These are phyloP conservation scores for Sextonia rubra DNA, from an alignment of 164 flowering plant genomes.

Conservation along the genomic window DNA sequence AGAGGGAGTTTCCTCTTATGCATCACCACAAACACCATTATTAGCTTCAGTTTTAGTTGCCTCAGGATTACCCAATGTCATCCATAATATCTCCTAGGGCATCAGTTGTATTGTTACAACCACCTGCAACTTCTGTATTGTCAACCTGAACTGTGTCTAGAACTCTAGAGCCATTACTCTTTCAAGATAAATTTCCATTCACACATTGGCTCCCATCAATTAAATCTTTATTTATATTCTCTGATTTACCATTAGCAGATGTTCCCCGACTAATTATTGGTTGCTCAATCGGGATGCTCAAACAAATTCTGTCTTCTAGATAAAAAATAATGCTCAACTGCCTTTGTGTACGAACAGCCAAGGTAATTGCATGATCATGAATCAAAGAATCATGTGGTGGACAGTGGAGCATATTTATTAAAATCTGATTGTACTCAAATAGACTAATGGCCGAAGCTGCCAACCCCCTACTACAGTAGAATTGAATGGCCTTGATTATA, in stretches of 20 bases:
- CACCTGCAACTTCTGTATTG: constrained; percentile 10
- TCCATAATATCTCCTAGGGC: background rate
- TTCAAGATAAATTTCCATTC: constrained; percentile 11
- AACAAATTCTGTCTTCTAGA: constrained; percentile 15
- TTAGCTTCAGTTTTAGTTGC: background rate
- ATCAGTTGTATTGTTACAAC: background rate
- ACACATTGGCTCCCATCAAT: constrained; percentile 9
- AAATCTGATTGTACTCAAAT: constrained; percentile 51
- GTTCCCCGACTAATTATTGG: constrained; percentile 2
- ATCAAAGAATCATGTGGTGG: constrained; percentile 79
- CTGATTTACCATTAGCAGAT: constrained; percentile 1
- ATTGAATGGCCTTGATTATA: constrained; percentile 45
- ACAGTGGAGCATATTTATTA: constrained; percentile 54
- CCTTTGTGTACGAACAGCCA: constrained; percentile 58
- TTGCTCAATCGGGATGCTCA: constrained; percentile 10
- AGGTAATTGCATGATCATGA: constrained; percentile 85
- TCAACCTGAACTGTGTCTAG: constrained; percentile 8
- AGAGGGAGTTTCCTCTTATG: background rate
- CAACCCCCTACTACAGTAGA: constrained; percentile 43
- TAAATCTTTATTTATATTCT: constrained; percentile 4
- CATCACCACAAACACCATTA: background rate
- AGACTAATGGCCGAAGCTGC: constrained; percentile 54
- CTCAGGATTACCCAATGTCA: constrained; percentile 11
- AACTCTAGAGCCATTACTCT: constrained; percentile 11
- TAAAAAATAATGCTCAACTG: constrained; percentile 39